A percentile compares a stretch with the other conserved stretches of the same genome.
These are phyloP conservation scores for Solanum chiquidenum DNA, from an alignment of 257 asterid species.

Conservation along the genomic window DNA sequence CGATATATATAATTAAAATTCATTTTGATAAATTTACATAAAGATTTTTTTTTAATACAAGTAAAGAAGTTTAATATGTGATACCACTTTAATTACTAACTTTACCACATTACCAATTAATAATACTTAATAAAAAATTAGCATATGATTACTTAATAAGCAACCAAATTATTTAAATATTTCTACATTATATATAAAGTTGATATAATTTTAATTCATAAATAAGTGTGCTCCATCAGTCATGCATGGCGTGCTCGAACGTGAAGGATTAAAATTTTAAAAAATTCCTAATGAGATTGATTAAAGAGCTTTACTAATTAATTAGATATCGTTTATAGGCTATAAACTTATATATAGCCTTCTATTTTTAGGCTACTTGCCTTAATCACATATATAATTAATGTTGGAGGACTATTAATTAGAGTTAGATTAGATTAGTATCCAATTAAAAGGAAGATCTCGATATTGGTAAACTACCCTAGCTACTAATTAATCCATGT, in stretches of 20 bases:
- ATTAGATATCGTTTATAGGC: background rate
- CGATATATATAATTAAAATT: background rate
- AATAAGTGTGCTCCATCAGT: background rate
- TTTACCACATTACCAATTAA: background rate
- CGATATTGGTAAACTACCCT: background rate
- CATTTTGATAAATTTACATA: too few relatives aligned
- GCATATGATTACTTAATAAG: background rate
- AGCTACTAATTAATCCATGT: background rate
- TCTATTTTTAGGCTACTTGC: background rate
- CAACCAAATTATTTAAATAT: background rate
- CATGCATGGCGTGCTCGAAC: background rate
- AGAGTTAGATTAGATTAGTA: background rate
- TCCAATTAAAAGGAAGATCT: background rate
- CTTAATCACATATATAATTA: background rate
- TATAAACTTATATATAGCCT: background rate
- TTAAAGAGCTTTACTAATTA: background rate
- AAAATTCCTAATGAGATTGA: background rate
- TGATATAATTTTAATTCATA: background rate
- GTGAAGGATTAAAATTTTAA: background rate
- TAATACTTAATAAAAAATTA: background rate
- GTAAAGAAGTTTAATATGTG: background rate
- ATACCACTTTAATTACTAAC: background rate
- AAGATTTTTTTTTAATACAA: too few relatives aligned
- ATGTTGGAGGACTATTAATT: background rate
- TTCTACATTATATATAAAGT: background rate